Conservation (phyloP, 1,284 basidiomycete genomes). For the Cryptococcus sp. region DNA sequence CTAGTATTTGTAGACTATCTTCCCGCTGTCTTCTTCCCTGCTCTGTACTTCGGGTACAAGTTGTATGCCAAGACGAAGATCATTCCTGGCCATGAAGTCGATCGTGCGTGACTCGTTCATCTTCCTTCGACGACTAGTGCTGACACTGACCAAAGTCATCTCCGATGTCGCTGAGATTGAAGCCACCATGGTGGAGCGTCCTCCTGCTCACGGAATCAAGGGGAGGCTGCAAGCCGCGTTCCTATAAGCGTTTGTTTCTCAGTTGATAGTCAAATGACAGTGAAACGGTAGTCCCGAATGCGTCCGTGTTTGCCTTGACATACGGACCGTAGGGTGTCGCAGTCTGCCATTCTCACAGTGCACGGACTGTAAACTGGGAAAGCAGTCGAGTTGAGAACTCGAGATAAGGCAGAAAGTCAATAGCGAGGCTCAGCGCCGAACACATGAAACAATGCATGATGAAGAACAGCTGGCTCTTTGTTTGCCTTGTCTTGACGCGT, state of each 20-base stretch:
- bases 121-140: background rate
- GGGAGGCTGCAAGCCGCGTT: slow-evolving; percentile 7
- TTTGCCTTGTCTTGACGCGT: no score
- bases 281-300: no score
- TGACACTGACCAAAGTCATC: slow-evolving; percentile 3
- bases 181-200: slow-evolving; percentile 10
- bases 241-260: background rate
- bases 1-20: slow-evolving; percentile 64
- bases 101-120: slow-evolving; percentile 10
- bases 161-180: slow-evolving; percentile 12
- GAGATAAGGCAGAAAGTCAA: no score
- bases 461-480: no score
- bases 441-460: no score
- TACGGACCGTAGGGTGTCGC: no score
- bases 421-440: no score
- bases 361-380: no score
- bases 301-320: no score
- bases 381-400: no score
- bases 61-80: slow-evolving; percentile 21
- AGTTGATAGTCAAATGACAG: no score
- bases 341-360: no score
- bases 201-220: slow-evolving; percentile 6
- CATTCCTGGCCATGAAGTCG: slow-evolving; percentile 15
- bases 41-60: slow-evolving; percentile 61
- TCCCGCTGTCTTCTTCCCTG: slow-evolving; percentile 68